Evolutionary conservation across 1,284 basidiomycete species (phyloP), one percentile per base, ranked within the genome.

Genomic region (Albatrellus sp.): DNA sequence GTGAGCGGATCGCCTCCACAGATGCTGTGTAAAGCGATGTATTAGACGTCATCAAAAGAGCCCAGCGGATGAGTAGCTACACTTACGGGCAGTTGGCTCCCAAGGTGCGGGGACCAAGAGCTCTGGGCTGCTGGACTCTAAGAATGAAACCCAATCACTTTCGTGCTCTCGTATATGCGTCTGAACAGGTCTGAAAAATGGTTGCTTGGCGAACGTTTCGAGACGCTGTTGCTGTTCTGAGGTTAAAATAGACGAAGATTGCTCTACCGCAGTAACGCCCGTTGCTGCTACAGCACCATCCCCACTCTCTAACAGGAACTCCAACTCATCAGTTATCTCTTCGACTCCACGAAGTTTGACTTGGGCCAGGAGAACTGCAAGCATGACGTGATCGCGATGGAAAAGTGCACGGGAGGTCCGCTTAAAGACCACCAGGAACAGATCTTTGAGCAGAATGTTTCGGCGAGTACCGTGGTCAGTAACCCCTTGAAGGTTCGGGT

Each of bases 341-440:
- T 88, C 86, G 6, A 77, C 60, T 5, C 82, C 82, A 41, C 88
- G 78, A 13, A 93, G 62, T 60, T 93, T 92, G 52, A 97, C 82
- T 60, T 94, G 92, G 0, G 90, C 87, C 14, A 99, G 73, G 16
- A 92, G 75, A 16, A 94, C 80, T 0, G 90, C 91, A 20, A 98
- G 76, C 70, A 96, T 86, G 47, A 96, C 73, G 52, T 94, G 85
- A 57, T 99, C 96, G 14, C 81, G 76, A 60, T 98, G 89, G 19
- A 98, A 73, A 28, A 99, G 67, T 1, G 93, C 88, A 31, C 93
- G 80, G 14, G 92, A 90, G 0, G 94, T 93, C 41, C 96, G 76
- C 60, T 80, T 81, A 67, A 88, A 98, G 16, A 92, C 81, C 31
- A 89, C 73, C 31, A 92, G 65, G 78, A 98, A 98, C 11, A 99